Evolutionary conservation across 2,329 filamentous ascomycete species (phyloP).

Genomic region (Colletotrichum sp.): DNA sequence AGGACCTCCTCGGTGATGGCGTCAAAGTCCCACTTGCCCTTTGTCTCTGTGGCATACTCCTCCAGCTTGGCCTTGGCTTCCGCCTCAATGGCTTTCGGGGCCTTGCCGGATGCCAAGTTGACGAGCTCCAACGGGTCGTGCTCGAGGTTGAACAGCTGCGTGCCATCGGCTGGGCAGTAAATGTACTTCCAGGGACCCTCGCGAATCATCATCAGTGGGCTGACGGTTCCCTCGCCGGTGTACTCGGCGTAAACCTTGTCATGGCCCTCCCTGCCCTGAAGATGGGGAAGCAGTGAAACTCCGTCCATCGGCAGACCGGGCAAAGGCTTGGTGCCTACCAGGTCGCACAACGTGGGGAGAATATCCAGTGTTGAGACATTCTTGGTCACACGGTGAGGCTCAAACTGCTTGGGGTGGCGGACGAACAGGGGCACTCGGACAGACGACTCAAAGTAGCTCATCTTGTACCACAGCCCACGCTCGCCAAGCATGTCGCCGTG

Average conservation of each 20-base stretch:
- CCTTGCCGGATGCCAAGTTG: constrained; percentile 65
- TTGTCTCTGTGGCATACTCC: constrained; percentile 76
- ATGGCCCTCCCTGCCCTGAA: constrained; percentile 69
- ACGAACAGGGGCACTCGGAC: constrained; percentile 88
- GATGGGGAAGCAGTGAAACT: constrained; percentile 78
- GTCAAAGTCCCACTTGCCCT: constrained; percentile 80
- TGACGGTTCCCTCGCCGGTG: constrained; percentile 89
- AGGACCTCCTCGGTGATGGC: constrained; percentile 78
- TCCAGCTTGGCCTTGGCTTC: constrained; percentile 57
- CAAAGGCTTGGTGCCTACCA: constrained; percentile 75
- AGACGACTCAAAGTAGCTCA: constrained; percentile 94
- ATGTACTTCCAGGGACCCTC: constrained; percentile 91
- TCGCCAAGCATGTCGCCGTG: constrained; percentile 97
- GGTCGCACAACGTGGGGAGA: constrained; percentile 84
- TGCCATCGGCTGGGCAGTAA: constrained; percentile 81
- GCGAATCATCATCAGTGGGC: constrained; percentile 92
- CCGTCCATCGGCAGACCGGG: constrained; percentile 85
- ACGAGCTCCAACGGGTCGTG: constrained; percentile 78
- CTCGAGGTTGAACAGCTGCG: constrained; percentile 82
- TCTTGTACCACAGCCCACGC: constrained; percentile 94
- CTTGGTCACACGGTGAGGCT: constrained; percentile 76
- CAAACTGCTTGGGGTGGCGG: constrained; percentile 78
- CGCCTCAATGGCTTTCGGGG: constrained; percentile 43
- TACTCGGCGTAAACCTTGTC: constrained; percentile 96
- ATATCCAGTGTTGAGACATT: constrained; percentile 93